Evolutionary conservation across 2,329 filamentous ascomycete genomes (phyloP), one percentile per base, ranked within the genome.

Genomic region (Orbilia ellipsospora): DNA sequence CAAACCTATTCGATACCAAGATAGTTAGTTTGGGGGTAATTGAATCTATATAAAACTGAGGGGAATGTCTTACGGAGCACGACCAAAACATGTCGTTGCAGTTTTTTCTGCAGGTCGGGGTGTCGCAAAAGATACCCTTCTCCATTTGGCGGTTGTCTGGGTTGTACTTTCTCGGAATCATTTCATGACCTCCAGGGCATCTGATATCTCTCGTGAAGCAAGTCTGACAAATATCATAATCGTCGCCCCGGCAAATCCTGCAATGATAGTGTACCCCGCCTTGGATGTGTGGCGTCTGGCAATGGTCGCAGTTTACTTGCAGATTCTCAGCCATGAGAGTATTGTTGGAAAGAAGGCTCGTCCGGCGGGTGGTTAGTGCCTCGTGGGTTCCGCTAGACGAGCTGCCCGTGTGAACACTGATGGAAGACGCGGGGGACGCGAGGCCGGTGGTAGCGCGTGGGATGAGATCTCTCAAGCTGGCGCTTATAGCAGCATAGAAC

Each of bases 41-140:
- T 8, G 1, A 36, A 36, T 7, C n/a, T n/a, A 36, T 52, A 52
- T 52, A 18, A 52, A 31, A 31, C 15, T 16, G 10, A 6, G 44
- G 44, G 13, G 44, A 44, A n/a, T 44, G 8, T n/a, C 65, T 16
- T 55, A 69, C 63, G n/a, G 54, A 59, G 26, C 65, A 75, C 18
- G 59, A 68, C 66, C 77, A 75, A 66, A 67, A 78, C 57, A 76
- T 73, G 57, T 62, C 57, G 51, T 64, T 77, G 48, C 59, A 66
- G 15, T 55, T 51, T 26, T 64, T 63, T 42, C 44, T 50, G 40
- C 61, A 68, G 3, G 31, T 44, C 15, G 48, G 26, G 10, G 54
- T 77, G 40, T 69, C 73, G 60, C 77, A 78, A 51, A 78, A 78
- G 15, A 78, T 60, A 3, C 77, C 77, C 52, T 68, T 73, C 63